Base-by-base conservation (phyloP, 768 basidiomycete species). In the Chalciporus piperatus region DNA sequence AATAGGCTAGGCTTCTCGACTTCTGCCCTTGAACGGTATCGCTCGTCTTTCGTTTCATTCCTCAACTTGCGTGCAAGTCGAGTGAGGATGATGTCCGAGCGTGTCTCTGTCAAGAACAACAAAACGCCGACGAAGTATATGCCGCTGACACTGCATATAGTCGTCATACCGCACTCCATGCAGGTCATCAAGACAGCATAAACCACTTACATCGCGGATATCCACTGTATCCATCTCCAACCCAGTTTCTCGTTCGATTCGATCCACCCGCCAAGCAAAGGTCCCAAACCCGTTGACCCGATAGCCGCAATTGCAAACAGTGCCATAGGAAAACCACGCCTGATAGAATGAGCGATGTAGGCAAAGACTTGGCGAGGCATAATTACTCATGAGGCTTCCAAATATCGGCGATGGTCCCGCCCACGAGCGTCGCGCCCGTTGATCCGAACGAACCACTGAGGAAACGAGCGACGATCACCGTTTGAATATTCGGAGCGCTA, bases 171-270 rank as follows among this genome's bases (percentile, higher is more conserved):
- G 37, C 6, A 6, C 27, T 45, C 16, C 7, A 48, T 6, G 16
- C 10, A 20, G 42, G 42, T 32, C 13, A 2, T 32, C 30, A 32
- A 12, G 30, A 50, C 48, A 44, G 44, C 39, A 45, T 39, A 11
- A 10, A 7, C 30, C 32, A 62, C 60, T 48, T 37, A 82, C 84
- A 85, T 87, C 59, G 83, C 72, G 55, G 83, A 82, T 9, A 89
- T 77, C 89, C 89, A 92, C 59, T 90, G 82, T 22, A 94, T 89
- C 88, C 89, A 92, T 23, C 88, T 74, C 88, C 90, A 92, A 55
- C 75, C 74, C 1, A 91, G 64, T 17, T 69, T 70, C 0, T 71
- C 61, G 52, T 82, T 79, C 54, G 78, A 75, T 60, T 88, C 85
- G 19, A 88, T 74, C 82, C 82, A 89, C 13, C 84, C 84, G 20